phyloP scores from a whole-genome alignment of 2,329 filamentous ascomycete genomes.

The Malbranchea zuffiana region DNA sequence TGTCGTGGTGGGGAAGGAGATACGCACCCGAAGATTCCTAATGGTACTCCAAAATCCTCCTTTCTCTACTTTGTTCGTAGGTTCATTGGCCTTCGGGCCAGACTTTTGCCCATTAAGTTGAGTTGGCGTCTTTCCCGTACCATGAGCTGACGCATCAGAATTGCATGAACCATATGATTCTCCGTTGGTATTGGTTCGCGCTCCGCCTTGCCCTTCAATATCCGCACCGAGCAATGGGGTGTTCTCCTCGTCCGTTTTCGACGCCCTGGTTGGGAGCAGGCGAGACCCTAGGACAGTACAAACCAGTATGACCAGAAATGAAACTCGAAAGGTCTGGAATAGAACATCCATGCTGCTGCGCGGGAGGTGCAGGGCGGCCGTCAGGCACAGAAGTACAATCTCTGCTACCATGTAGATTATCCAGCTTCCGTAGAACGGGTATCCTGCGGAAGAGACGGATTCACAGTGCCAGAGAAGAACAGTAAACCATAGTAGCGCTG shows the following conservation, averaged over 20 bases:
- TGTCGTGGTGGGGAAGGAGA: background rate
- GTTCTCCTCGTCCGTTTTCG: conserved; percentile 16
- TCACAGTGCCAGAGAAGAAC: conserved; percentile 47
- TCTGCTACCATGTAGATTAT: conserved; percentile 49
- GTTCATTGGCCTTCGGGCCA: background rate
- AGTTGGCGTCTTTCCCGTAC: conserved; percentile 2
- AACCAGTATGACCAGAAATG: conserved; percentile 15
- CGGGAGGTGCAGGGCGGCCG: conserved; percentile 21
- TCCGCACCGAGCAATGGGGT: conserved; percentile 15
- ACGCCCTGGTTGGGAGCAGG: conserved; percentile 5
- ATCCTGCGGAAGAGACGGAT: conserved; percentile 42
- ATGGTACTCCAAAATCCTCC: conserved; percentile 7
- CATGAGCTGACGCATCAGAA: conserved; percentile 1
- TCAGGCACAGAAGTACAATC: conserved; percentile 35
- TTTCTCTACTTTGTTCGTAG: background rate
- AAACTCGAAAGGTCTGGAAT: conserved; percentile 14
- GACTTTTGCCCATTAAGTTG: background rate
- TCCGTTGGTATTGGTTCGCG: conserved; percentile 22
- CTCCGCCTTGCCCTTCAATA: conserved; percentile 15
- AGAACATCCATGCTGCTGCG: conserved; percentile 18
- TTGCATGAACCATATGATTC: conserved; percentile 21
- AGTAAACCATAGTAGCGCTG: conserved; percentile 53
- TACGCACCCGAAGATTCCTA: conserved; percentile 9
- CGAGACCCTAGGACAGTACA: conserved; percentile 11
- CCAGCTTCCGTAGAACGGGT: conserved; percentile 55